phyloP scores from a whole-genome alignment of 2,329 filamentous ascomycete genomes.

The Sphaceloma murrayae region DNA sequence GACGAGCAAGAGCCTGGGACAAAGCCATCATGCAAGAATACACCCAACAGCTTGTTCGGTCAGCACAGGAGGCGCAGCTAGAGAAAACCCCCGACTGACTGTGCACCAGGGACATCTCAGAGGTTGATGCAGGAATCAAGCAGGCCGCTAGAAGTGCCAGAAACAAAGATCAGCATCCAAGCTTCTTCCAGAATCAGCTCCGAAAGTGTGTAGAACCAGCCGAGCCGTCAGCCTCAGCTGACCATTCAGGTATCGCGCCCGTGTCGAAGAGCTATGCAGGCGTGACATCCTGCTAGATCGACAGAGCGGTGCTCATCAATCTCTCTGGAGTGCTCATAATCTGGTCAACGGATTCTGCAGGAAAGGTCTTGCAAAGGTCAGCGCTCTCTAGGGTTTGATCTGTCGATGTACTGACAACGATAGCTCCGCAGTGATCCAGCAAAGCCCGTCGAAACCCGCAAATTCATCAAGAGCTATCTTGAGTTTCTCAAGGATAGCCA shows the following conservation, averaged over 20 bases:
- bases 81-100: no score
- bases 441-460: slow-evolving; percentile 56
- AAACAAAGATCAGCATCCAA: slow-evolving; percentile 7
- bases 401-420: background rate
- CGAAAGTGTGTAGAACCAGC: slow-evolving; percentile 11
- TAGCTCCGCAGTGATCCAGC: slow-evolving; percentile 44
- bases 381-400: slow-evolving; percentile 22
- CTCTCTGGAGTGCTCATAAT: slow-evolving; percentile 70
- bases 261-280: slow-evolving; percentile 64
- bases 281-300: slow-evolving; percentile 59
- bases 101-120: slow-evolving; percentile 7
- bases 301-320: slow-evolving; percentile 54
- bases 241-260: slow-evolving; percentile 48
- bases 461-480: slow-evolving; percentile 70
- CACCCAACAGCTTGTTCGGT: slow-evolving; percentile 7
- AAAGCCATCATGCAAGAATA: slow-evolving; percentile 11
- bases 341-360: slow-evolving; percentile 51
- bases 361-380: slow-evolving; percentile 31
- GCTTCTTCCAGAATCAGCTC: slow-evolving; percentile 2
- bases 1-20: slow-evolving; percentile 6
- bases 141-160: slow-evolving; percentile 2
- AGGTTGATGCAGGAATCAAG: slow-evolving; percentile 21
- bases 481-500: slow-evolving; percentile 81
- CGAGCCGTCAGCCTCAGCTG: background rate
- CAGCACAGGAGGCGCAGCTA: background rate